Conservation (phyloP, 2,329 filamentous ascomycete species). For the Aureobasidium namibiae region DNA sequence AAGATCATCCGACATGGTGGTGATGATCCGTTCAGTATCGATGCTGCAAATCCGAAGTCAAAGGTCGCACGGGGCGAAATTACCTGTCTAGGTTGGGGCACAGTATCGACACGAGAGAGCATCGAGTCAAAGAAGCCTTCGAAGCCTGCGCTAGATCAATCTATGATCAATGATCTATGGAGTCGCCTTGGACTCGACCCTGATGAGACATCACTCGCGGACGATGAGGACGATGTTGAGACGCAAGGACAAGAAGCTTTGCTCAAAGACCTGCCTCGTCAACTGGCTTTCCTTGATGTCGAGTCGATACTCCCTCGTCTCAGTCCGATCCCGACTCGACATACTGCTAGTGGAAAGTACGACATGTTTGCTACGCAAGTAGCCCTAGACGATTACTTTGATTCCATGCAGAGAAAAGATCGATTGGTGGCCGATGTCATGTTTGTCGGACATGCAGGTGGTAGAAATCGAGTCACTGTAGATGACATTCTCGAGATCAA, state of each 20-base stretch:
- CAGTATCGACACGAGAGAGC: background rate
- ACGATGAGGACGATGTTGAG: background rate
- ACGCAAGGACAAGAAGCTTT: background rate
- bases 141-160: background rate
- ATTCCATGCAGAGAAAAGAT: constrained; percentile 22
- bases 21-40: constrained; percentile 10
- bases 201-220: constrained; percentile 16
- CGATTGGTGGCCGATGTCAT: constrained; percentile 58
- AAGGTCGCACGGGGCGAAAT: background rate
- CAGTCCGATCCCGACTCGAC: constrained; percentile 28
- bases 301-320: constrained; percentile 69
- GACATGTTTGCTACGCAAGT: constrained; percentile 32
- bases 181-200: background rate
- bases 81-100: constrained; percentile 14
- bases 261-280: constrained; percentile 8
- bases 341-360: constrained; percentile 6
- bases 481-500: constrained; percentile 76
- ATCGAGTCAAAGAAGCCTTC: background rate
- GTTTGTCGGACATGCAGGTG: constrained; percentile 63
- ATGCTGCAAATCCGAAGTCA: background rate
- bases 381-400: constrained; percentile 32
- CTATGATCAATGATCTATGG: constrained; percentile 21
- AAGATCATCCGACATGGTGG: constrained; percentile 66
- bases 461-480: constrained; percentile 67
- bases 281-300: constrained; percentile 62